Percentiles rank a stretch among this genome's conserved stretches.
Evolutionary conservation across 306 rosid species (phyloP).

Genomic region (Aeschynomene evenia): DNA sequence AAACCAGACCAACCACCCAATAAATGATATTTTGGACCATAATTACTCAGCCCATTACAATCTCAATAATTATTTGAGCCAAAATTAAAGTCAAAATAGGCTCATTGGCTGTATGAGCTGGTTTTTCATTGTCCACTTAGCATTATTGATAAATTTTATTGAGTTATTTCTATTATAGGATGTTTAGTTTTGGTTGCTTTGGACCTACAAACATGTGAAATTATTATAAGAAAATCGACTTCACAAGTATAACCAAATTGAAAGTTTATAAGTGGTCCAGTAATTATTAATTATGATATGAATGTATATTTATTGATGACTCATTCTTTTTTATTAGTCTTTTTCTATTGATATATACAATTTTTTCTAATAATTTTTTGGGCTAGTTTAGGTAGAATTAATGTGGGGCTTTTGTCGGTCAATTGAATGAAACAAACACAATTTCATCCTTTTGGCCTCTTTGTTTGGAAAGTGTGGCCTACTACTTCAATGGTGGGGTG

Average conservation of each 20-base stretch:
- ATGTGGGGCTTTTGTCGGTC: background rate
- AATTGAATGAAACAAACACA: background rate
- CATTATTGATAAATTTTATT: too few species aligned
- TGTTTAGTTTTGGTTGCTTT: conserved; percentile 6
- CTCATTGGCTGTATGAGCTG: too few species aligned
- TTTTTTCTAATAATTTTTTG: too few species aligned
- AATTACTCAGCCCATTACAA: too few species aligned
- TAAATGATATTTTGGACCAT: too few species aligned
- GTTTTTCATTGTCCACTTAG: too few species aligned
- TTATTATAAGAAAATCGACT: background rate
- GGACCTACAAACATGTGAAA: conserved; percentile 30
- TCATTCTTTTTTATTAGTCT: background rate
- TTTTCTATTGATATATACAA: background rate
- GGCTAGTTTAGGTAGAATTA: background rate
- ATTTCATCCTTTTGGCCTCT: conserved; percentile 14
- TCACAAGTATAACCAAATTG: background rate
- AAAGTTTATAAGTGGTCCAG: conserved; percentile 17
- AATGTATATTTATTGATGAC: background rate
- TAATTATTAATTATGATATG: background rate
- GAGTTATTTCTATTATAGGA: background rate
- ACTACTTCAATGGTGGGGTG: background rate
- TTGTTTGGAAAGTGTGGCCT: conserved; percentile 1
- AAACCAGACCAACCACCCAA: too few species aligned
- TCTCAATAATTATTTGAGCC: too few species aligned
- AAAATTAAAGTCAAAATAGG: too few species aligned